Base-by-base conservation (phyloP, 108 stramenopile species). In the Fragilaria crotonensis region DNA sequence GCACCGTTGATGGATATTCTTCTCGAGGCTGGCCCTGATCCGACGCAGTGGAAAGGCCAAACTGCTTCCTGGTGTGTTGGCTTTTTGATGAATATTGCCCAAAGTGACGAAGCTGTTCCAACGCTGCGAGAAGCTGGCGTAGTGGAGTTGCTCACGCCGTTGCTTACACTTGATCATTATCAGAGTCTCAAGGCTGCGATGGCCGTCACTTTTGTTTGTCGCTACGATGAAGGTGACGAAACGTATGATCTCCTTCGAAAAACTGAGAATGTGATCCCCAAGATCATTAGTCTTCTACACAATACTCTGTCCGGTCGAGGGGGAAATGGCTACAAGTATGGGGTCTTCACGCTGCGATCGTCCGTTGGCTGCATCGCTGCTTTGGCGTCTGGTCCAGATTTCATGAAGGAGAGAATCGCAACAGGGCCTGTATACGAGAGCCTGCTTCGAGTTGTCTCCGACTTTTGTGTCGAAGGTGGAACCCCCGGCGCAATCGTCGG, bases 61-160 rank as follows among this genome's bases (percentile, higher is more conserved):
- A 93, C 91, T 2, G 91, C 91, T 19, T 87, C 85, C 23, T 93
- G 91, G 91, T 93, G 91, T 63, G 91, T 93, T 30, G 91, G 91
- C n/a, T 93, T 93, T 59, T 56, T 93, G 11, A 93, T 93, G 91
- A 93, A 93, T 62, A 89, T 93, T 70, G 85, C 91, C 5, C 91
- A 93, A 50, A 82, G 83, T 51, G 91, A 93, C 59, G 91, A 93
- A 58, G 91, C 88, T 29, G 91, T 87, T 56, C 91, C 82, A n/a
- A 64, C 80, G 46, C 73, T 93, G 11, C 71, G 86, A 22, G 77
- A 87, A 44, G 81, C 88, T 44, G 91, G 91, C 44, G 88, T 93
- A 30, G 91, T 93, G 2, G 91, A 93, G 57, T 74, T 93, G 18
- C 66, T 93, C 36, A 87, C 87, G 33, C 91, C 91, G 22, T 73